Evolutionary conservation across 345 rosid genomes (phyloP).

Genomic region (Rhodamnia rubescens): DNA sequence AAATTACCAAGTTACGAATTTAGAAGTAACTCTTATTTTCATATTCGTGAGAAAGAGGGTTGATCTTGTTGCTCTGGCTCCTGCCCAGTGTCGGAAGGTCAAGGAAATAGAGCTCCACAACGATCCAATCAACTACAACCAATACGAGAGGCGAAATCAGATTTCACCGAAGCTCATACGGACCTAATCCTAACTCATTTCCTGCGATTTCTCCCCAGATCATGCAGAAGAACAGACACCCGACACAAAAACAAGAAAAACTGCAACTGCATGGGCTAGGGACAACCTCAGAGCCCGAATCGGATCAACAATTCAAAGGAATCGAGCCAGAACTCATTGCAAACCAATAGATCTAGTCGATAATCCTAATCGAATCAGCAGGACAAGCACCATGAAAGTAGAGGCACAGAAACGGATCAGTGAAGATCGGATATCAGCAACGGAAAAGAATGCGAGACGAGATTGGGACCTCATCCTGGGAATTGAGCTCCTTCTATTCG

Average conservation of each 20-base stretch:
- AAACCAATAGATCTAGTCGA: not conserved
- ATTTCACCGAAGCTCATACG: not conserved
- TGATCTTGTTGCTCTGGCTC: no score
- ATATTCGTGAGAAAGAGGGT: no score
- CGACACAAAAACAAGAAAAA: not conserved
- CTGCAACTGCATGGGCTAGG: not conserved
- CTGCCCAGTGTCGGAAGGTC: no score
- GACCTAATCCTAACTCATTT: not conserved
- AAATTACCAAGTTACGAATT: no score
- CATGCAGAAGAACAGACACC: not conserved
- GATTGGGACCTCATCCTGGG: slow-evolving; percentile 68
- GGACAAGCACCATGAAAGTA: not conserved
- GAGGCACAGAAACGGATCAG: not conserved
- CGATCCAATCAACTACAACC: not conserved
- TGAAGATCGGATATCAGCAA: slow-evolving; percentile 19
- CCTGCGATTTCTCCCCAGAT: not conserved
- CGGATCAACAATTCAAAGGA: no score
- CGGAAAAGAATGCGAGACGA: not conserved
- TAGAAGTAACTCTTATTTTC: no score
- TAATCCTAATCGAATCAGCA: not conserved
- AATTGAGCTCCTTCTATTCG: slow-evolving; percentile 59
- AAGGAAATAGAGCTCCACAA: not conserved
- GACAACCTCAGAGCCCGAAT: no score
- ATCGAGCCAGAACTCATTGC: not conserved
- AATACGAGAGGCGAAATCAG: not conserved